Conservation (phyloP, 2,329 filamentous ascomycete genomes). For the Pseudogymnoascus sp. region DNA sequence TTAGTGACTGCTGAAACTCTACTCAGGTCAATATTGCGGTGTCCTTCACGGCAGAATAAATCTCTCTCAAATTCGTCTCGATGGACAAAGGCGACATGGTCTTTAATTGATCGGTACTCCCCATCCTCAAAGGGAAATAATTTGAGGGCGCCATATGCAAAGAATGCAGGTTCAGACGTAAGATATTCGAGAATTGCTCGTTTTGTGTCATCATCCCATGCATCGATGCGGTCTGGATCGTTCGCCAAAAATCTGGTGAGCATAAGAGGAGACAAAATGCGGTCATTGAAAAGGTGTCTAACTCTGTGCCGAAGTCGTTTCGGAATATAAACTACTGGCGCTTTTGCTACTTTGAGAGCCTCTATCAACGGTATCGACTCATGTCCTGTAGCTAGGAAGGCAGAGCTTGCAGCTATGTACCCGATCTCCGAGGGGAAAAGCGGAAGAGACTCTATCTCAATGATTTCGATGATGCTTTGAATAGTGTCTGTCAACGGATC, state of each 20-base stretch:
- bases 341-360: conserved; percentile 20
- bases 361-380: conserved; percentile 13
- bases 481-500: background rate
- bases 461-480: conserved; percentile 16
- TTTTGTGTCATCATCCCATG: background rate
- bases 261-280: background rate
- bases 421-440: conserved; percentile 20
- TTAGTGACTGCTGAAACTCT: conserved; percentile 11
- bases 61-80: conserved; percentile 17
- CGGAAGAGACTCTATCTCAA: conserved; percentile 14
- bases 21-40: conserved; percentile 17
- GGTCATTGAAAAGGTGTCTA: conserved; percentile 13
- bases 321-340: conserved; percentile 21
- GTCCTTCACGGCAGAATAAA: conserved; percentile 16
- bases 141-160: background rate
- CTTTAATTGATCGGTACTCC: background rate
- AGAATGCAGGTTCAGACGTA: background rate
- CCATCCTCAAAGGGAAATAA: background rate
- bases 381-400: conserved; percentile 14
- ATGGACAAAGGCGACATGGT: conserved; percentile 14
- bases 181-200: background rate
- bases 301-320: conserved; percentile 10
- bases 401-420: conserved; percentile 14
- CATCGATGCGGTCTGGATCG: background rate
- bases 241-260: background rate